Conservation (phyloP, 257 asterid genomes). For the Verbascum thapsus region DNA sequence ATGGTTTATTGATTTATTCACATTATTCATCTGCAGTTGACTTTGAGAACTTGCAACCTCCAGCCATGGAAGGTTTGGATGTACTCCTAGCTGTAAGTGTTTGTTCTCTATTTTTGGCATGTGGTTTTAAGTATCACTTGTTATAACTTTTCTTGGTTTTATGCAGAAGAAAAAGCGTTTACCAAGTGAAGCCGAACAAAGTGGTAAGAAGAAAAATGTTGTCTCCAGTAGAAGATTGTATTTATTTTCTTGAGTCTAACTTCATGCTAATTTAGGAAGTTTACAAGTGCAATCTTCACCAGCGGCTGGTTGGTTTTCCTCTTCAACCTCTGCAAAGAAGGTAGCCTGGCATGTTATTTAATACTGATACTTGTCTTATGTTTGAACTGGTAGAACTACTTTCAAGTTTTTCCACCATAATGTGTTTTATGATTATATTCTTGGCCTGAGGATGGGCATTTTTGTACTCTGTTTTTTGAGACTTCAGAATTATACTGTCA, state of each 20-base stretch:
- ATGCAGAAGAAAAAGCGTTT: slow-evolving; percentile 65
- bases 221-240: slow-evolving; percentile 1
- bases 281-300: slow-evolving; percentile 64
- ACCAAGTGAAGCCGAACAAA: slow-evolving; percentile 54
- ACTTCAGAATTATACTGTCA: background rate
- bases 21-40: slow-evolving; percentile 66
- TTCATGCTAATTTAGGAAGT: slow-evolving; percentile 48
- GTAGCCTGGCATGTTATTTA: slow-evolving; percentile 35
- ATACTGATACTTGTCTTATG: slow-evolving; percentile 16
- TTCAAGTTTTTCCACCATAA: slow-evolving; percentile 3
- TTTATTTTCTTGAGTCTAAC: slow-evolving; percentile 30
- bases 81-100: slow-evolving; percentile 70
- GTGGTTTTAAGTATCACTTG: slow-evolving; percentile 6
- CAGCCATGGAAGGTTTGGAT: slow-evolving; percentile 85
- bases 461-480: background rate
- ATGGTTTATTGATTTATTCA: slow-evolving; percentile 24
- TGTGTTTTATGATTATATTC: background rate
- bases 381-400: background rate
- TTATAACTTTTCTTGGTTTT: slow-evolving; percentile 20
- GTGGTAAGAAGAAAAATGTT: slow-evolving; percentile 53
- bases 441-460: background rate
- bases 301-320: slow-evolving; percentile 90
- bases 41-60: slow-evolving; percentile 75
- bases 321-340: slow-evolving; percentile 87
- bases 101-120: slow-evolving; percentile 10